Evolutionary conservation across 176 grass and related monocot species (phyloP), one percentile per base, ranked within the genome.

Genomic region (Otatea glauca): DNA sequence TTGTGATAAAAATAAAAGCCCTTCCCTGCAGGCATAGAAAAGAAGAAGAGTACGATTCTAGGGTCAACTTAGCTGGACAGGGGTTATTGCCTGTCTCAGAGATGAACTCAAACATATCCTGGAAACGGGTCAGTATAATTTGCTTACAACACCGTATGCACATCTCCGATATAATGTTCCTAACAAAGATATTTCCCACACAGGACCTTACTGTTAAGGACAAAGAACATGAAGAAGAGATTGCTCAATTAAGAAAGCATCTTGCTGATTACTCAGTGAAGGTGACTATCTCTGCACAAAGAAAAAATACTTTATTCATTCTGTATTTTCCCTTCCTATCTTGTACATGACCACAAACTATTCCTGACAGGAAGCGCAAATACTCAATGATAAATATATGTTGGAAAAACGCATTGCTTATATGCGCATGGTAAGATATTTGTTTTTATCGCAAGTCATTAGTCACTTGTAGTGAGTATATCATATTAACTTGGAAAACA

Each of bases 371-470:
- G 93, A 98, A 94, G 68, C 96, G 2, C 89, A 86, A 62, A 93
- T 98, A 90, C 77, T 89, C 48, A 56, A 70, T 16, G 93, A 92
- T 16, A 98, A 98, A 83, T 92, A 20, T 80, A 72, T 74, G 41
- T 83, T 98, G 55, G 93, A 95, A 79, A 93, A 95, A 75, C 91
- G 93, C 54, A 93, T 98, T 74, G 91, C 96, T 89, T 92, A 89
- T 69, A 95, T 95, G 91, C 93, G 89, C 17, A 74, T 85, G 89
- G 96, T 95, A 85, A 86, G 81, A 64, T 50, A 48, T 64, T 85
- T 69, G 1, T 80, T 69, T 69, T 14, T 79, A 65, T 75, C 42
- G 59, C 17, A 18, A 37, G 21, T 55, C 47, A 50, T 41, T 79
- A 55, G 34, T 80, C 55, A 6, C 18, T 64, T 84, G 21, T 25